Evolutionary conservation across 78 protist species (phyloP).

Genomic region (Mantamonas sphyraenae): DNA sequence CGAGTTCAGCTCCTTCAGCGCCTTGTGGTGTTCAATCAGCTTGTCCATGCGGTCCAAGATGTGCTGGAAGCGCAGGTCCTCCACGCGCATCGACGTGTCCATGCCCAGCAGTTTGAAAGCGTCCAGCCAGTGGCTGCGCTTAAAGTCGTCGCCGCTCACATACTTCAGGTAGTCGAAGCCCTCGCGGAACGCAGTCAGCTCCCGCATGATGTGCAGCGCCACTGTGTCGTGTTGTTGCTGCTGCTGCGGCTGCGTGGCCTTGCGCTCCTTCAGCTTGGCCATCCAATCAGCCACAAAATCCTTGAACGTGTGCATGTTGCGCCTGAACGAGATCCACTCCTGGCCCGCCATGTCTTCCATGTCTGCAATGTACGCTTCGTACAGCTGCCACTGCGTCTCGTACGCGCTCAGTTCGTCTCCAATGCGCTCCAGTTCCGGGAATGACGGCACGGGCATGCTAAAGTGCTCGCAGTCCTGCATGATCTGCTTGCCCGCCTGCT

Average conservation of each 20-base stretch:
- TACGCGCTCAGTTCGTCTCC: constrained; percentile 3
- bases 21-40: constrained; percentile 5
- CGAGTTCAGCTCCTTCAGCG: constrained; percentile 9
- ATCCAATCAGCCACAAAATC: constrained; percentile 40
- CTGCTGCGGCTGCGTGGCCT: neutral
- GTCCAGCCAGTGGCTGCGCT: constrained; percentile 70
- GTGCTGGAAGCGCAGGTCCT: constrained; percentile 25
- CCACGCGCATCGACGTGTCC: neutral
- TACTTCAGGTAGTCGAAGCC: constrained; percentile 14
- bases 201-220: neutral
- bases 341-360: constrained; percentile 15
- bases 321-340: constrained; percentile 68
- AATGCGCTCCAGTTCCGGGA: constrained; percentile 1
- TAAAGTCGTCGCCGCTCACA: constrained; percentile 65
- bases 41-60: constrained; percentile 17
- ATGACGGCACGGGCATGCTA: neutral
- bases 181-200: constrained; percentile 3
- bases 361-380: constrained; percentile 26
- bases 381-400: constrained; percentile 13
- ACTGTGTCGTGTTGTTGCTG: constrained; percentile 2
- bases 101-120: constrained; percentile 39
- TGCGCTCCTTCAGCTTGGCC: neutral
- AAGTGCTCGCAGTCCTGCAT: constrained; percentile 27
- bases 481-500: neutral
- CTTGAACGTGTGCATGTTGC: constrained; percentile 35